Base-by-base conservation (phyloP, 2,329 filamentous ascomycete species). In the Verticillium dahliae region DNA sequence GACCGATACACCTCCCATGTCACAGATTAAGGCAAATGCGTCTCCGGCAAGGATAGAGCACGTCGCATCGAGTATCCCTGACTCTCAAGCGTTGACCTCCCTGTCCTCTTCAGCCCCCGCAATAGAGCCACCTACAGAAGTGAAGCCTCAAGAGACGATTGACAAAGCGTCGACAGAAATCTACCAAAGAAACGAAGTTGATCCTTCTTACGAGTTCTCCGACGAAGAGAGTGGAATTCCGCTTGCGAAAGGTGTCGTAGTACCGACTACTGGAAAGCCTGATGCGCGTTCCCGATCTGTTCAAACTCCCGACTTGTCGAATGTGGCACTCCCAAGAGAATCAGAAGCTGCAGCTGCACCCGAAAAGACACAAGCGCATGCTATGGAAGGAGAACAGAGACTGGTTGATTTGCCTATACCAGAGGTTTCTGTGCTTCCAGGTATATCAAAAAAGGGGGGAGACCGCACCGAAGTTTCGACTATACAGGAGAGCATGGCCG, bases 161-260 rank as follows among this genome's bases (percentile, higher is more conserved):
- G n/a, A 22, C 5, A 50, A 50, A 22, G 6, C 18, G 13, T 50
- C 18, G 22, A n/a, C 18, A 7, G 45, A 50, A 33, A 58, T 18
- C 15, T 65, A 62, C 34, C 11, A 33, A 13, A 65, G 63, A 31
- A 54, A 65, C 9, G 41, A 63, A 13, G 62, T 68, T 27, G 65
- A 67, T 50, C 52, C 57, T 1, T 57, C 63, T 3, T 67, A 69
- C 34, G 62, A 57, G 18, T 69, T 69, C 55, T 68, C 68, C 6
- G 66, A 69, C 57, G 65, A 67, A 4, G 66, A 69, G 22, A 65
- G 66, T 7, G 67, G 61, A 11, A 63, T 69, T 52, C 60, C 62
- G 4, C 33, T n/a, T 9, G 18, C 45, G n/a, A 50, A 13, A 27
- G 6, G 6, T 50, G 15, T 18, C 45, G 41, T 18, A 22, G 41